phyloP scores from a whole-genome alignment of 805 yeast genomes.

The Kodamaea laetipori region DNA sequence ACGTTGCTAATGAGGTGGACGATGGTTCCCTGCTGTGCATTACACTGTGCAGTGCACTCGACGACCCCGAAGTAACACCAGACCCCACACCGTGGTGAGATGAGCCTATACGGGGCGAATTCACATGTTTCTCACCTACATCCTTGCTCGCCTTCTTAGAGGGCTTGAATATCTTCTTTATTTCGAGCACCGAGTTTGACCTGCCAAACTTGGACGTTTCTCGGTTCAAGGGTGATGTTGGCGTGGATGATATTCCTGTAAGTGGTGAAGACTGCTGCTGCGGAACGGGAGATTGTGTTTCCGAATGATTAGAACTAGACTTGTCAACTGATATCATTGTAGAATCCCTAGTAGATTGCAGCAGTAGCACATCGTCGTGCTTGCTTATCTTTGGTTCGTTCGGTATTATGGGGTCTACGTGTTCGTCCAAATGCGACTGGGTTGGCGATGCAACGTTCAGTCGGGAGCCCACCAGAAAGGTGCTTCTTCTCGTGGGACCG shows the following conservation, averaged over 20 bases:
- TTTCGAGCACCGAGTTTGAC: slow-evolving; percentile 63
- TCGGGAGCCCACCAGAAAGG: slow-evolving; percentile 1
- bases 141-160: slow-evolving; percentile 28
- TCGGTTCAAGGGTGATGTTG: slow-evolving; percentile 8
- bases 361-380: slow-evolving; percentile 12
- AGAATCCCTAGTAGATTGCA: slow-evolving; percentile 5
- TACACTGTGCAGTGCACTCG: slow-evolving; percentile 12
- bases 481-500: not conserved
- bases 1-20: slow-evolving; percentile 36
- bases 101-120: slow-evolving; percentile 4
- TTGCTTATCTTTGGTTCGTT: slow-evolving; percentile 6
- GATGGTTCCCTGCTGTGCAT: slow-evolving; percentile 34
- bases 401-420: slow-evolving; percentile 4
- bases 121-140: slow-evolving; percentile 1
- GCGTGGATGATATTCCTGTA: slow-evolving; percentile 3
- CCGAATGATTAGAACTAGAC: too few relatives aligned
- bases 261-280: slow-evolving; percentile 3
- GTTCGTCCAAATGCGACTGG: slow-evolving; percentile 3
- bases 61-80: slow-evolving; percentile 2
- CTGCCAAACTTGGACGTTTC: slow-evolving; percentile 25
- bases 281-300: too few relatives aligned
- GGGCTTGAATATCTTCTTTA: slow-evolving; percentile 73
- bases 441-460: slow-evolving; percentile 1
- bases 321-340: not conserved
- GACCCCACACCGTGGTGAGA: slow-evolving; percentile 5